These are phyloP conservation scores for Cryptococcus neoformans DNA, from an alignment of 1,284 basidiomycete genomes.

Conservation along the genomic window DNA sequence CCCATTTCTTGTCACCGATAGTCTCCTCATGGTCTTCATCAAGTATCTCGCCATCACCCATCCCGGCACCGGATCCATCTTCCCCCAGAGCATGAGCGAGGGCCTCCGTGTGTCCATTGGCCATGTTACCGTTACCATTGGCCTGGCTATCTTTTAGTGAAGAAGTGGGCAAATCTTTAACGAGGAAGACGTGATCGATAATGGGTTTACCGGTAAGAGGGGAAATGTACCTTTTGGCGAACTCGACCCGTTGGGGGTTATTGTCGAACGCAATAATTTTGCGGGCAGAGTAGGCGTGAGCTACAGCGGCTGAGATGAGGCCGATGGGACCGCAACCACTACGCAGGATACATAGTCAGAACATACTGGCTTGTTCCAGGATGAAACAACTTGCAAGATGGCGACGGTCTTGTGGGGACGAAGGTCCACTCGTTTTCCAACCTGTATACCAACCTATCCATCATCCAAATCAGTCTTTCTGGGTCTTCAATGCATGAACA, in stretches of 20 bases:
- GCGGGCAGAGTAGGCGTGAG: constrained; percentile 51
- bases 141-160: not conserved
- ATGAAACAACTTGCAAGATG: constrained; percentile 28
- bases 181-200: constrained; percentile 42
- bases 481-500: not conserved
- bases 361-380: not conserved
- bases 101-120: constrained; percentile 5
- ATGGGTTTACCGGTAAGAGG: constrained; percentile 24
- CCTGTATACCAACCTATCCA: constrained; percentile 40
- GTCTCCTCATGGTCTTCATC: constrained; percentile 23
- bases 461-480: not conserved
- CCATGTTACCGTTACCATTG: too few relatives aligned
- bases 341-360: not conserved
- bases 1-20: constrained; percentile 39
- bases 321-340: constrained; percentile 52
- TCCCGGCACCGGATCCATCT: constrained; percentile 15
- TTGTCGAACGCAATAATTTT: constrained; percentile 59
- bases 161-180: constrained; percentile 19
- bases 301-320: constrained; percentile 51
- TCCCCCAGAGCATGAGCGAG: constrained; percentile 15
- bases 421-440: constrained; percentile 41
- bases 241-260: constrained; percentile 65
- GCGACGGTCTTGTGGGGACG: constrained; percentile 41
- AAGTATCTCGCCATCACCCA: constrained; percentile 26
- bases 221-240: constrained; percentile 68